Evolutionary conservation across 345 rosid genomes (phyloP).

Genomic region (Hirschfeldia incana): DNA sequence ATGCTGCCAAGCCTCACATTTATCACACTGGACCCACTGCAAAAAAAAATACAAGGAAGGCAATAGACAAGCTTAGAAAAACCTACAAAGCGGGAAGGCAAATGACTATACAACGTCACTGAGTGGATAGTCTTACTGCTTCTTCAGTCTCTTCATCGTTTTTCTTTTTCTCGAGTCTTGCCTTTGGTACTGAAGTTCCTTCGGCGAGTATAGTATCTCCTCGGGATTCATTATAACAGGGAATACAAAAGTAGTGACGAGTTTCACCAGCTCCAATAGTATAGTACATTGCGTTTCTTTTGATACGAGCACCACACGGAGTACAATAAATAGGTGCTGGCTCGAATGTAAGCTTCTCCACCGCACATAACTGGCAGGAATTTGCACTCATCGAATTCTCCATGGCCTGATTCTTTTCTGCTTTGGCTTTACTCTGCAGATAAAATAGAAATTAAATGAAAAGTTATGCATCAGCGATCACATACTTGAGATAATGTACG

Average conservation of each 20-base stretch:
- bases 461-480: constrained; percentile 17
- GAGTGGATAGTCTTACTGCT: constrained; percentile 61
- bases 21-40: constrained; percentile 99
- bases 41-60: constrained; percentile 34
- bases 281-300: constrained; percentile 97
- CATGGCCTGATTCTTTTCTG: constrained; percentile 64
- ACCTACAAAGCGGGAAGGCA: constrained; percentile 13
- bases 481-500: neutral
- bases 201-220: constrained; percentile 77
- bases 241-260: constrained; percentile 88
- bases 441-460: constrained; percentile 21
- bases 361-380: constrained; percentile 99
- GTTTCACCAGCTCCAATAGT: constrained; percentile 91
- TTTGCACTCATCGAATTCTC: constrained; percentile 94
- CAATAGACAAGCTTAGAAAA: constrained; percentile 22
- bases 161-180: constrained; percentile 93
- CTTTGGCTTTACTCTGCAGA: constrained; percentile 76
- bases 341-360: constrained; percentile 97
- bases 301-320: constrained; percentile 94
- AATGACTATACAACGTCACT: neutral
- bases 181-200: constrained; percentile 64
- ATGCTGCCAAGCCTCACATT: constrained; percentile 99
- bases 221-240: constrained; percentile 94
- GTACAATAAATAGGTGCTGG: constrained; percentile 98
- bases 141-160: constrained; percentile 99